Evolutionary conservation across 2,329 filamentous ascomycete genomes (phyloP).

Genomic region (Exophiala bonariae): DNA sequence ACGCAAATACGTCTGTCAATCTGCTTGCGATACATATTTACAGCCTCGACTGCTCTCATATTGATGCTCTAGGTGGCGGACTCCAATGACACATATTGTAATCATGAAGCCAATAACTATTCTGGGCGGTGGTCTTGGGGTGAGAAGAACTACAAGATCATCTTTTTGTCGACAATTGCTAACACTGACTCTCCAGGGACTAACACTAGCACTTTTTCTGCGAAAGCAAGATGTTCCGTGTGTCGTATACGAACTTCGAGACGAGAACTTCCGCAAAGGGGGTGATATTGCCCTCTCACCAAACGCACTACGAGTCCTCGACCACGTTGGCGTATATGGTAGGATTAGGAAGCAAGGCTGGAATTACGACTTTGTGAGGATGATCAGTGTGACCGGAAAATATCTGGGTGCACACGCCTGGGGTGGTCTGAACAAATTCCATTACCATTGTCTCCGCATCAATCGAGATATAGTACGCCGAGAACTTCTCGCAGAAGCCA

Average conservation of each 20-base stretch:
- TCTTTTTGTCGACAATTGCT: background rate
- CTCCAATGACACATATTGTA: too few relatives aligned
- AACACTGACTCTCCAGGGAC: slow-evolving; percentile 34
- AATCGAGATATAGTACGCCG: slow-evolving; percentile 2
- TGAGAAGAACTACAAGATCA: background rate
- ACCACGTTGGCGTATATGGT: slow-evolving; percentile 49
- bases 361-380: slow-evolving; percentile 51
- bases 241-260: slow-evolving; percentile 53
- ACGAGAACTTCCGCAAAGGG: slow-evolving; percentile 46
- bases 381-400: slow-evolving; percentile 36
- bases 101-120: slow-evolving; percentile 5
- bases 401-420: background rate
- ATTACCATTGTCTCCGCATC: slow-evolving; percentile 22
- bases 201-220: slow-evolving; percentile 55
- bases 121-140: slow-evolving; percentile 3
- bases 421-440: slow-evolving; percentile 32
- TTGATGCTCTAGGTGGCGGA: background rate
- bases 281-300: slow-evolving; percentile 60
- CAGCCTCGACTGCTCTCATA: too few relatives aligned
- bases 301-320: slow-evolving; percentile 56
- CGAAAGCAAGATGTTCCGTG: slow-evolving; percentile 50
- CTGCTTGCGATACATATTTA: too few relatives aligned
- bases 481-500: background rate
- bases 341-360: slow-evolving; percentile 46
- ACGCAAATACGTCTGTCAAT: too few relatives aligned